Evolutionary conservation across 345 rosid species (phyloP), one percentile per base, ranked within the genome.

Genomic region (Gynandropsis gynandra): DNA sequence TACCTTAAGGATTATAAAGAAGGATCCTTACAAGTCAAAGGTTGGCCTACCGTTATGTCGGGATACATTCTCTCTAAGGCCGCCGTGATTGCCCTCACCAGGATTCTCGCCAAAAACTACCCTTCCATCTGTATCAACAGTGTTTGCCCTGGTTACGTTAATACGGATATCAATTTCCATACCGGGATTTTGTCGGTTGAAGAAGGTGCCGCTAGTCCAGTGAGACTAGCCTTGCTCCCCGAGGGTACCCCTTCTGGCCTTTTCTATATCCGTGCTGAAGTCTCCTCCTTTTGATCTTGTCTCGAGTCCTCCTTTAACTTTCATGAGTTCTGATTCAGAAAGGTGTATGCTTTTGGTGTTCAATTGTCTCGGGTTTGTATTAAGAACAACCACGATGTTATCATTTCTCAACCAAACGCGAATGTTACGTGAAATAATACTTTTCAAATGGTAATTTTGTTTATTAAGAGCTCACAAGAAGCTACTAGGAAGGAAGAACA

Each of bases 141-240:
- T 38, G 78, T 73, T 16, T 80, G 81, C 56, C 83, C 83, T 16
- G 83, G 81, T 54, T 73, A 11, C 52, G 81, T 75, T 10, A 75
- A 69, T 19, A 75, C 79, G 0, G 77, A 80, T 14, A 20, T 64
- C 4, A 81, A 31, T 51, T 52, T 33, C 52, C 61, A 65, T 46
- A 59, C 58, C 3, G 87, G 79, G 16, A 8, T 16, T 4, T 50
- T 68, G 35, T 43, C 61, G 1, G 66, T 58, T 5, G 72, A 77
- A 40, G 67, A 80, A 68, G 81, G 83, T n/a, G 79, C 77, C 13
- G 68, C 55, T 16, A 59, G 58, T 51, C 68, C 67, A 0, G 67
- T 70, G 32, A 62, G 38, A 48, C 51, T 80, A 10, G 80, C 74
- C 17, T 59, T 80, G 52, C 13, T 66, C 31, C 74, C 77, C 4